These are phyloP conservation scores for Gonapodya prolifera DNA, from an alignment of 192 early-diverging fungal genomes.

Conservation along the genomic window DNA sequence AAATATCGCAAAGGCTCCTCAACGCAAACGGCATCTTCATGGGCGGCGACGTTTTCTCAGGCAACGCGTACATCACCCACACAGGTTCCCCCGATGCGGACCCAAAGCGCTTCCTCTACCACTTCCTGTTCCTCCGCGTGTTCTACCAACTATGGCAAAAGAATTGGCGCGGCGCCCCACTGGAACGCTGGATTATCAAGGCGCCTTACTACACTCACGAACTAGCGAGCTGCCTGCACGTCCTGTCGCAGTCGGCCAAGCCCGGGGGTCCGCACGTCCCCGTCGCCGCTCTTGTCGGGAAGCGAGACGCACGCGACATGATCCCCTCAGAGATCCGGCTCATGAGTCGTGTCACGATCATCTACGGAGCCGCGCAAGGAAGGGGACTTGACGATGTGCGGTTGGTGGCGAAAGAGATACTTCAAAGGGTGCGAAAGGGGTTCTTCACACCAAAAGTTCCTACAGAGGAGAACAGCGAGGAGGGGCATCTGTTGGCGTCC, in stretches of 20 bases:
- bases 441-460: not conserved
- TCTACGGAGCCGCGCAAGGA: not conserved
- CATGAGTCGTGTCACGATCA: not conserved
- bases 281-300: not conserved
- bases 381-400: not conserved
- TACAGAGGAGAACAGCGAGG: not conserved
- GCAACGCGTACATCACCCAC: not conserved
- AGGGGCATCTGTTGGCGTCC: not conserved
- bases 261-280: not conserved
- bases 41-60: not conserved
- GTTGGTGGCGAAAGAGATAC: not conserved
- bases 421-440: not conserved
- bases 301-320: not conserved
- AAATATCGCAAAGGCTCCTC: not conserved
- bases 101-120: not conserved
- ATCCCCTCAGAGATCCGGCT: not conserved
- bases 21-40: not conserved
- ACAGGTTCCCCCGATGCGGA: not conserved
- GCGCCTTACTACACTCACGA: not conserved
- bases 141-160: not conserved
- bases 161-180: not conserved
- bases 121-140: not conserved
- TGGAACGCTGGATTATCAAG: not conserved
- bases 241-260: not conserved
- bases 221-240: not conserved